Percentiles rank a stretch among this genome's conserved stretches.
These are phyloP conservation scores for Comarum palustre DNA, from an alignment of 306 rosid genomes.

Conservation along the genomic window DNA sequence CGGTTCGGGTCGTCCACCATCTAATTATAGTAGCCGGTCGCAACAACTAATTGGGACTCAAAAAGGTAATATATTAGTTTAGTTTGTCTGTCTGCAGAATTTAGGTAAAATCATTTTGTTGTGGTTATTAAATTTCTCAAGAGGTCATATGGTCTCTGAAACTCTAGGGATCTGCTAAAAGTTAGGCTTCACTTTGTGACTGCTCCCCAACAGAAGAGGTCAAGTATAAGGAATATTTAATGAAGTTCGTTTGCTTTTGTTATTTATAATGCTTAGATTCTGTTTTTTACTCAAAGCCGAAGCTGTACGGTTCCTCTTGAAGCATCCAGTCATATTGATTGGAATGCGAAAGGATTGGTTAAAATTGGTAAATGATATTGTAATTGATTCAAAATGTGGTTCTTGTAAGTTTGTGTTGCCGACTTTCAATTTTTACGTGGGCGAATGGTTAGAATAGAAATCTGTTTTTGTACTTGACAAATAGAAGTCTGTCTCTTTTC, in stretches of 20 bases:
- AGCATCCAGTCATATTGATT: slow-evolving; percentile 8
- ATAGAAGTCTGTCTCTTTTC: not conserved
- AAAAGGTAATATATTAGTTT: slow-evolving; percentile 54
- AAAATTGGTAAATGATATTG: not conserved
- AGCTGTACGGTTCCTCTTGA: slow-evolving; percentile 3
- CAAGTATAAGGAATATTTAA: not conserved
- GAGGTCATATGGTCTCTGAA: slow-evolving; percentile 6
- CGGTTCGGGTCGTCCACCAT: slow-evolving; percentile 60
- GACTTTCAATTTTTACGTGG: not conserved
- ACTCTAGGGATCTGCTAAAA: not conserved
- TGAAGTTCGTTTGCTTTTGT: slow-evolving; percentile 2
- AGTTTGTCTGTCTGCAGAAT: not conserved
- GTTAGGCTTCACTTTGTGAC: slow-evolving; percentile 2
- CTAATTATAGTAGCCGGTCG: slow-evolving; percentile 62
- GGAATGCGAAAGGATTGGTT: not conserved
- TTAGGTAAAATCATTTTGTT: not conserved
- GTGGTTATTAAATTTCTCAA: not conserved
- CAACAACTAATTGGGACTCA: slow-evolving; percentile 62
- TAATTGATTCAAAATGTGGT: not conserved
- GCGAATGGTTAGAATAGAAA: not conserved
- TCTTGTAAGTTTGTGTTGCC: not conserved
- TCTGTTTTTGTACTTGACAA: slow-evolving; percentile 8
- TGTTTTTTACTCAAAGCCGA: not conserved
- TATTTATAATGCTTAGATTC: not conserved
- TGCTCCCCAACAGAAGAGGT: not conserved